Base-by-base conservation (phyloP, 176 grass and related monocot genomes). In the Triticum timopheevii region DNA sequence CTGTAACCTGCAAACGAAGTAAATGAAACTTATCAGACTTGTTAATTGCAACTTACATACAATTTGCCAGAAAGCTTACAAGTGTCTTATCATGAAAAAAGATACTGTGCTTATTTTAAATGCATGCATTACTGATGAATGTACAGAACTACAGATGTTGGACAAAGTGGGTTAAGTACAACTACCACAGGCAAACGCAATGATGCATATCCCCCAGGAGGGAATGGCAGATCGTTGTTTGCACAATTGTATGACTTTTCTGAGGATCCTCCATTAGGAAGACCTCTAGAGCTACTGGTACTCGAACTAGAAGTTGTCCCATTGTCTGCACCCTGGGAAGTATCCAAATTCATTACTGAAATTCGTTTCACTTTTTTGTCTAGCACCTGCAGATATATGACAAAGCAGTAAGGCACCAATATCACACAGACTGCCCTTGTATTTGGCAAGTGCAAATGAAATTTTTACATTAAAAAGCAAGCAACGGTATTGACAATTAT, bases 351-450 rank as follows among this genome's bases (percentile, higher is more conserved):
- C 92, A 92, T 86, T 40, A 87, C 73, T 83, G 92, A 84, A 70
- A 97, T 65, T 85, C 63, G 85, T 81, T 92, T 97, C 44, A 92
- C 92, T 86, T 97, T 97, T 86, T 92, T 97, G 77, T 97, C 92
- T 93, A 93, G 91, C 33, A 96, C 94, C 94, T 96, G 40, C 74
- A 85, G 61, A 89, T 59, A 89, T 59, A 73, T n/a, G 86, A 24
- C 71, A 82, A 82, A 90, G 28, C 52, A 65, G 36, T 76, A 86
- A 76, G 27, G 69, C 50, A 47, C 19, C 61, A 69, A 61, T 72
- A 82, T 81, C 74, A 76, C 35, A 61, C 20, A 27, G 65, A 49
- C 69, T 61, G 44, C 31, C 27, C 36, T 61, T 44, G 12, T 4
- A 84, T 62, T 84, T 84, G 49, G 24, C 39, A 68, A 69, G 33